A percentile compares a stretch with the other conserved stretches of the same genome.
Evolutionary conservation across 192 early-diverging fungal genomes (phyloP).

Genomic region (Rhizophagus clarus): DNA sequence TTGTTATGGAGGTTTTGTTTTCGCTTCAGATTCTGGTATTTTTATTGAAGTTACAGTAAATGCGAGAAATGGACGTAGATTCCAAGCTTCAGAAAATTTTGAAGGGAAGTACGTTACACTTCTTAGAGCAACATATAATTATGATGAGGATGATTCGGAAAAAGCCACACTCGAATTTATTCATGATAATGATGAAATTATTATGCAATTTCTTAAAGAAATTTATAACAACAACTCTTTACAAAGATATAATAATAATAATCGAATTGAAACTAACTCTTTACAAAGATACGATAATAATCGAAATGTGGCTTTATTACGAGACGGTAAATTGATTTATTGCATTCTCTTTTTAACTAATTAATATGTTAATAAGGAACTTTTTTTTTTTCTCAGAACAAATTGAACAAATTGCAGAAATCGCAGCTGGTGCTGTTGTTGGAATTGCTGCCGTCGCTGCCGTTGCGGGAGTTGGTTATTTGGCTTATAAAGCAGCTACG

Average conservation of each 20-base stretch:
- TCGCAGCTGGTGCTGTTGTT: background rate
- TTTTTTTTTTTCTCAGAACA: background rate
- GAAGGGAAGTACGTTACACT: background rate
- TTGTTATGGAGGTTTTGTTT: constrained; percentile 3
- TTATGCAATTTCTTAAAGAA: background rate
- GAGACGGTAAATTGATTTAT: background rate
- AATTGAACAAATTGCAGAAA: background rate
- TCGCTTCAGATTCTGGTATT: constrained; percentile 3
- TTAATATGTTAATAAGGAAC: background rate
- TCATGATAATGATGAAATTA: background rate
- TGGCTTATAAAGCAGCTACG: too few relatives aligned
- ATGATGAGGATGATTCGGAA: background rate
- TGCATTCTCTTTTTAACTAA: background rate
- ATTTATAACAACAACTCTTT: background rate
- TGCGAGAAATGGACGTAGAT: background rate
- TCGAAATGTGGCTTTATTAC: too few relatives aligned
- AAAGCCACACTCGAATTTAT: background rate
- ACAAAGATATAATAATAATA: background rate
- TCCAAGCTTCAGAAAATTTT: background rate
- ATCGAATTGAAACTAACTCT: background rate
- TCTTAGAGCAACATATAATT: background rate
- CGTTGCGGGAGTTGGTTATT: too few relatives aligned
- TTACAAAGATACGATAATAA: background rate
- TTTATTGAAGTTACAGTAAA: background rate
- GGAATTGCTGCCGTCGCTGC: background rate